These are phyloP conservation scores for Erysiphe pulchra DNA, from an alignment of 2,329 filamentous ascomycete genomes.

Conservation along the genomic window DNA sequence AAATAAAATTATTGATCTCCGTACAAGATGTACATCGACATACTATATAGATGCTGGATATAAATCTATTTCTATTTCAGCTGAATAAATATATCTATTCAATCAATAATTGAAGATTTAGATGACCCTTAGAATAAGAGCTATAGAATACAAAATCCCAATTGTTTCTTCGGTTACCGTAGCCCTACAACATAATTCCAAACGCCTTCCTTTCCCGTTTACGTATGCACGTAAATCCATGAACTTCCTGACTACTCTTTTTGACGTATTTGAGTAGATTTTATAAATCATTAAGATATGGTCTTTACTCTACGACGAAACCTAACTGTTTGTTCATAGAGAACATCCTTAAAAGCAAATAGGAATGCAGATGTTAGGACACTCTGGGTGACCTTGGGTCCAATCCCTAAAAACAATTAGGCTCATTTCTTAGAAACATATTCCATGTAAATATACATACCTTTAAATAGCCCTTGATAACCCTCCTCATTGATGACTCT, in stretches of 20 bases:
- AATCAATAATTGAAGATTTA: too few relatives aligned
- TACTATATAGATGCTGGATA: too few relatives aligned
- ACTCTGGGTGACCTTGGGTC: conserved; percentile 88
- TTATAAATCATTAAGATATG: background rate
- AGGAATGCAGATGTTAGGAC: conserved; percentile 88
- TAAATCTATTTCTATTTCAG: too few relatives aligned
- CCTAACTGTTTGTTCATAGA: conserved; percentile 60
- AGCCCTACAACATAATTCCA: too few relatives aligned
- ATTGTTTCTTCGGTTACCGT: too few relatives aligned
- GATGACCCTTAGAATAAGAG: too few relatives aligned
- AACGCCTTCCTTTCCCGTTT: too few relatives aligned
- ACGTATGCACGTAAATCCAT: too few relatives aligned
- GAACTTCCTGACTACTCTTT: background rate
- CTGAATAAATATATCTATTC: too few relatives aligned
- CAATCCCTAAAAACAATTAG: conserved; percentile 38
- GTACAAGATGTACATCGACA: too few relatives aligned
- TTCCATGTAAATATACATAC: conserved; percentile 21
- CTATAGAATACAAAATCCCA: too few relatives aligned
- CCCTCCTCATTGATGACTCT: conserved; percentile 72
- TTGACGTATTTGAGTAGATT: background rate
- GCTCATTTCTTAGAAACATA: conserved; percentile 3
- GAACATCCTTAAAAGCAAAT: conserved; percentile 92
- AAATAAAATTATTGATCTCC: too few relatives aligned
- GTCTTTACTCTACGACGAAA: conserved; percentile 20
- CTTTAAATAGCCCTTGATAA: conserved; percentile 79